Base-by-base conservation (phyloP, 495 filamentous ascomycete species). In the Penicillium dipodomyicola region DNA sequence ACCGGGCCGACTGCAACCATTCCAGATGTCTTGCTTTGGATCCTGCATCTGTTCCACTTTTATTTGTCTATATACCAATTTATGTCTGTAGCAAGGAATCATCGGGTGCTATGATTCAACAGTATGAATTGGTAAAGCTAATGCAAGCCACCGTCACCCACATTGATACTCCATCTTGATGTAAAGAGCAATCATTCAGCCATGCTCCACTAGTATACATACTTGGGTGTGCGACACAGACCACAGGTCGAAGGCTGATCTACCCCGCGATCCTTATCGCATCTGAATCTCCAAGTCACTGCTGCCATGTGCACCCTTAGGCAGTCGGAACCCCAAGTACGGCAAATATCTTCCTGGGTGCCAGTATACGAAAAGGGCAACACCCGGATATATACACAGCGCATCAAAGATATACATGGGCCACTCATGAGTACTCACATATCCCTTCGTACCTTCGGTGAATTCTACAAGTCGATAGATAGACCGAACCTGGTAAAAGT, bases 401-500 rank as follows among this genome's bases (percentile, higher is more conserved):
- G 77, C 69, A 62, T 89, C 86, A 57, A 88, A 88, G 6, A 87
- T 62, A 61, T 87, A 89, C 52, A 85, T 49, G 35, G 77, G 75
- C 71, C 79, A 79, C 69, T 89, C 86, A 47, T 83, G 76, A 6
- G 46, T 65, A 44, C 86, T 65, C 30, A 80, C 48, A 44, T 76
- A 80, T 0, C 85, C 84, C 5, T 70, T 66, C 7, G 72, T 57
- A 0, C 84, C 84, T 69, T 82, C 71, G 0, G 76, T 56, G 56
- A 84, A 90, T 68, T 90, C 87, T 5, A 87, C 65, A 22, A 85
- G 68, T 39, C 87, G 77, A 61, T 86, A 87, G 17, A 88, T 56
- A 19, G 76, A 82, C 10, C 87, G 79, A 9, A 87, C 65, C 78
- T 81, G 27, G 32, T 20, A 27, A 4, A 7, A 14, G 37, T 61